Evolutionary conservation across 1,284 basidiomycete genomes (phyloP).

Genomic region (Moesziomyces globuligerus): DNA sequence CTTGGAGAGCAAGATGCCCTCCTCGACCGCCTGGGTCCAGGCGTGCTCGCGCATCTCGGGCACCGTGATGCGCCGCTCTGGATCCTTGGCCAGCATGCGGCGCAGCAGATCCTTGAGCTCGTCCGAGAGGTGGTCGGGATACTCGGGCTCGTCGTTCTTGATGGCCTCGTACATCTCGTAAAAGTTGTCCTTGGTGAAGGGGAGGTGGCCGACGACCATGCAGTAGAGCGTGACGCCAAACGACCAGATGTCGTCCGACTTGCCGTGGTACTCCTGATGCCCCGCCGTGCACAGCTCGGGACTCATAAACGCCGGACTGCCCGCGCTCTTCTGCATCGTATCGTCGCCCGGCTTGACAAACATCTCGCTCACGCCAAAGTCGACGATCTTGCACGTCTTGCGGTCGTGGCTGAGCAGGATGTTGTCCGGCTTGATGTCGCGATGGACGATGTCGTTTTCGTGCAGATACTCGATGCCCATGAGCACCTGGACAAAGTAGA

Average conservation of each 20-base stretch:
- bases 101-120: constrained; percentile 50
- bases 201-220: constrained; percentile 71
- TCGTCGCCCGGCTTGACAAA: constrained; percentile 70
- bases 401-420: constrained; percentile 70
- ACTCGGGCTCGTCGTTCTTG: constrained; percentile 65
- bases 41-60: constrained; percentile 55
- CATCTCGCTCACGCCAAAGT: constrained; percentile 74
- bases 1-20: constrained; percentile 36
- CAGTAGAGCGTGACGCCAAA: constrained; percentile 73
- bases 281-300: constrained; percentile 69
- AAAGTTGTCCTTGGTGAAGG: constrained; percentile 70
- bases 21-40: constrained; percentile 52
- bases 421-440: constrained; percentile 72
- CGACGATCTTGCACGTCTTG: constrained; percentile 72
- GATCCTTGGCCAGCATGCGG: constrained; percentile 59
- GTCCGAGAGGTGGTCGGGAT: constrained; percentile 49
- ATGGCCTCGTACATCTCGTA: constrained; percentile 71
- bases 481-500: constrained; percentile 72
- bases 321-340: constrained; percentile 69
- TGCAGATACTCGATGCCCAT: constrained; percentile 72
- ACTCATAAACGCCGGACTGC: constrained; percentile 73
- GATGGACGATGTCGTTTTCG: constrained; percentile 71
- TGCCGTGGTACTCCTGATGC: constrained; percentile 68
- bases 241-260: constrained; percentile 72
- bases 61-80: constrained; percentile 53